Evolutionary conservation across 495 filamentous ascomycete species (phyloP).

Genomic region (Podospora comata): DNA sequence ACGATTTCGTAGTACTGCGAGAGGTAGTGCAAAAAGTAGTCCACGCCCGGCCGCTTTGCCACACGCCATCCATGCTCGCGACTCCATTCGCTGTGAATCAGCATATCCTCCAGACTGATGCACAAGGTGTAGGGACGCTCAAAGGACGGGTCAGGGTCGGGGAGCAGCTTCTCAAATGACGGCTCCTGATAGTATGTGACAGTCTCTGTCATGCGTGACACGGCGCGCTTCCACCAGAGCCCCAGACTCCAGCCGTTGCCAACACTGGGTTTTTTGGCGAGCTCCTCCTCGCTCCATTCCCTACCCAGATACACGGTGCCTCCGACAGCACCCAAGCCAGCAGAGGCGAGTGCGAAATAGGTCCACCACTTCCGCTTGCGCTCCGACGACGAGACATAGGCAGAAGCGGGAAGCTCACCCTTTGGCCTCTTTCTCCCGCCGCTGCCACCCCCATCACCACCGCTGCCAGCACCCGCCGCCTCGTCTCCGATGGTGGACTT

Average conservation of each 20-base stretch:
- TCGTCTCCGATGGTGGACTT: conserved; percentile 53
- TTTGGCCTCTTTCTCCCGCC: conserved; percentile 44
- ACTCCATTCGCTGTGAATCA: conserved; percentile 91
- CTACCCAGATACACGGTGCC: conserved; percentile 66
- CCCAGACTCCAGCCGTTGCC: conserved; percentile 59
- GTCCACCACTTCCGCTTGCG: conserved; percentile 68
- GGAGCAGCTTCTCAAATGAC: conserved; percentile 88
- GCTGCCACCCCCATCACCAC: conserved; percentile 35
- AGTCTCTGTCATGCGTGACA: conserved; percentile 67
- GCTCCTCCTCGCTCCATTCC: conserved; percentile 74
- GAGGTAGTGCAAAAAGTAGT: conserved; percentile 95
- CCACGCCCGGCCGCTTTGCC: conserved; percentile 90
- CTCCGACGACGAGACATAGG: conserved; percentile 88
- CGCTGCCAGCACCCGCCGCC: conserved; percentile 15
- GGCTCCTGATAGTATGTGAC: conserved; percentile 94
- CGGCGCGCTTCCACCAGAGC: conserved; percentile 74
- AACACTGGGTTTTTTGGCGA: conserved; percentile 63
- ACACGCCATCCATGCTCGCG: conserved; percentile 92
- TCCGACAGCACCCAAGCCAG: conserved; percentile 38
- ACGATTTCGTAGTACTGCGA: conserved; percentile 97
- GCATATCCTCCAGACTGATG: conserved; percentile 85
- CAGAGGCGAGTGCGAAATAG: conserved; percentile 52
- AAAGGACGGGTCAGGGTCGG: conserved; percentile 77
- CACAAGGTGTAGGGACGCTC: conserved; percentile 90
- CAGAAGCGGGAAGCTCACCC: conserved; percentile 70